Evolutionary conservation across 192 early-diverging fungal species (phyloP), one percentile per base, ranked within the genome.

Genomic region (Chytriomyces hyalinus): DNA sequence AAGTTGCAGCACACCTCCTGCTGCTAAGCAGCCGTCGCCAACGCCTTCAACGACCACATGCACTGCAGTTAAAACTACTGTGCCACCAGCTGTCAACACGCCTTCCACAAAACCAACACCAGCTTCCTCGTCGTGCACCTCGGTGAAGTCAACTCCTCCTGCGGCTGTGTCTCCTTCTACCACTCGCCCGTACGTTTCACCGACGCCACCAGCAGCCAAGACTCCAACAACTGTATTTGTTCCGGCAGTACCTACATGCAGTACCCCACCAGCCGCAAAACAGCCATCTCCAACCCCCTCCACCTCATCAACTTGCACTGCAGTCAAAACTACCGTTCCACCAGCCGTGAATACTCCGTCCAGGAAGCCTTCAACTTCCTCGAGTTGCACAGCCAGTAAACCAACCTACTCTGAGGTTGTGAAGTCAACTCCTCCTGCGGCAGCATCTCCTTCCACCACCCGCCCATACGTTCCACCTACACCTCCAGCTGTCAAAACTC

Each of bases 181-280:
- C 36, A 36, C 36, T 36, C 36, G 36, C 36, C 36, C 67, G 11
- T 59, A 50, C 8, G 49, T 59, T 22, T 9, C 69, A 48, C 50
- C 69, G 24, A 59, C 69, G 3, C 53, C 69, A 70, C 15, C 49
- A 53, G 53, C 49, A 4, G 28, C 13, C 9, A 59, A 20, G 7
- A 57, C 69, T 6, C 69, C 47, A n/a, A 22, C 69, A 50, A 17
- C 69, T 59, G 69, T 59, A 3, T 48, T 57, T 17, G 69, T 70
- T 17, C 69, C 69, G 3, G 17, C 48, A 49, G 49, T 53, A n/a
- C 49, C 69, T 20, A 70, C 69, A 6, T 70, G 69, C 69, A 26
- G 26, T 6, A 57, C 47, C 43, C 69, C 69, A 36, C 26, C 69
- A 13, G 45, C 36, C 17, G 50, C 20, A 22, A 53, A 48, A 20